phyloP scores from a whole-genome alignment of 2,329 filamentous ascomycete species.

The Macroventuria anomochaeta region DNA sequence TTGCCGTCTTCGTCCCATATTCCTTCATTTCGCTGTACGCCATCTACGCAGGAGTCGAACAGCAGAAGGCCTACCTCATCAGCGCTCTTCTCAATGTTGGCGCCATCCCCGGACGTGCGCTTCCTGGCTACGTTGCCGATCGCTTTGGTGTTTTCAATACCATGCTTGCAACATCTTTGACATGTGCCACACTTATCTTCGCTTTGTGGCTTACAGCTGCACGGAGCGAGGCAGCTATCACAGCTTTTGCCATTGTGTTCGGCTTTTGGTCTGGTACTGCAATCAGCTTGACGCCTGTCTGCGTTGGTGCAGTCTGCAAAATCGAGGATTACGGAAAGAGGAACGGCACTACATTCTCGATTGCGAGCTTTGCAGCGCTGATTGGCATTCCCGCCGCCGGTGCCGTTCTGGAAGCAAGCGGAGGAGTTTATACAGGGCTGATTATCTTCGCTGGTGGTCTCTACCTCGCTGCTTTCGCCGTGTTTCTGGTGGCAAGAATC shows the following conservation, averaged over 20 bases:
- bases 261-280: constrained; percentile 73
- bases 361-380: constrained; percentile 68
- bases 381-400: constrained; percentile 72
- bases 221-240: constrained; percentile 60
- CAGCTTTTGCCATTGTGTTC: constrained; percentile 69
- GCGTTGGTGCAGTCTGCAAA: constrained; percentile 73
- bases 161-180: constrained; percentile 57
- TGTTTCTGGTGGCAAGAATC: constrained; percentile 22
- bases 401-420: constrained; percentile 27
- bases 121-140: constrained; percentile 62
- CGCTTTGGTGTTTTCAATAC: constrained; percentile 61
- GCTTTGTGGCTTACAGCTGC: constrained; percentile 61
- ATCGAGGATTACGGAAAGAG: constrained; percentile 72
- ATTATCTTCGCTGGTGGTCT: constrained; percentile 29
- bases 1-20: constrained; percentile 67
- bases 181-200: constrained; percentile 54
- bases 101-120: constrained; percentile 58
- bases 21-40: constrained; percentile 58
- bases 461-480: constrained; percentile 25
- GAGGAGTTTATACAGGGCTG: constrained; percentile 25
- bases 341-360: constrained; percentile 66
- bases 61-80: constrained; percentile 21
- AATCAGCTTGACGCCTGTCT: constrained; percentile 66
- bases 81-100: constrained; percentile 60
- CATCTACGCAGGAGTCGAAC: constrained; percentile 40